phyloP scores from a whole-genome alignment of 208 protist species.

The Wallacemonas sp. region DNA sequence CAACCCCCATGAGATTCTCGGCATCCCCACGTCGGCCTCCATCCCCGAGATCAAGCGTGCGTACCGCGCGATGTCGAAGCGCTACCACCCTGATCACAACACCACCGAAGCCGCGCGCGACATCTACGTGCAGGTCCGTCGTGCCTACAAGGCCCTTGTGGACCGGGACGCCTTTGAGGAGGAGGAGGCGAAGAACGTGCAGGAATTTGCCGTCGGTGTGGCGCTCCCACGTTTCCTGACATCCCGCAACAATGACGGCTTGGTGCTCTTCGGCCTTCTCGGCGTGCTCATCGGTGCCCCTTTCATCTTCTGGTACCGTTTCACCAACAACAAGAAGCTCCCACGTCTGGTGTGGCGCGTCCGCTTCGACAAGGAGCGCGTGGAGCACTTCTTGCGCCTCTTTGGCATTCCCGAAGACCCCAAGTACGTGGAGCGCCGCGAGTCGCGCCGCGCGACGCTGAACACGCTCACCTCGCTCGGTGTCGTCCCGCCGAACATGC shows the following conservation, averaged over 20 bases:
- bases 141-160: constrained; percentile 93
- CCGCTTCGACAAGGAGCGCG: constrained; percentile 81
- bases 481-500: constrained; percentile 61
- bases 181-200: constrained; percentile 70
- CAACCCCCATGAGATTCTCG: constrained; percentile 85
- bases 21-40: constrained; percentile 51
- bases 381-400: constrained; percentile 75
- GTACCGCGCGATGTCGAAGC: constrained; percentile 78
- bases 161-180: constrained; percentile 91
- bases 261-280: constrained; percentile 88
- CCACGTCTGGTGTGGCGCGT: constrained; percentile 67
- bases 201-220: constrained; percentile 86
- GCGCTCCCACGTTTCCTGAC: constrained; percentile 88
- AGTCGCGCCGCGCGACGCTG: constrained; percentile 55
- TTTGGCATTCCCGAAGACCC: constrained; percentile 80
- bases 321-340: constrained; percentile 72
- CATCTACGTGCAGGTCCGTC: constrained; percentile 86
- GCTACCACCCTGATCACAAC: constrained; percentile 93
- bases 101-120: constrained; percentile 85
- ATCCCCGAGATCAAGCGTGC: constrained; percentile 86
- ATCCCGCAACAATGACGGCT: constrained; percentile 83
- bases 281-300: constrained; percentile 70
- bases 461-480: constrained; percentile 48
- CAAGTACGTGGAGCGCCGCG: constrained; percentile 68
- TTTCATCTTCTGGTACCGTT: constrained; percentile 81